Percentiles rank a stretch among this genome's conserved stretches.
Evolutionary conservation across 2,329 filamentous ascomycete species (phyloP).

Genomic region (Monilinia polystroma): DNA sequence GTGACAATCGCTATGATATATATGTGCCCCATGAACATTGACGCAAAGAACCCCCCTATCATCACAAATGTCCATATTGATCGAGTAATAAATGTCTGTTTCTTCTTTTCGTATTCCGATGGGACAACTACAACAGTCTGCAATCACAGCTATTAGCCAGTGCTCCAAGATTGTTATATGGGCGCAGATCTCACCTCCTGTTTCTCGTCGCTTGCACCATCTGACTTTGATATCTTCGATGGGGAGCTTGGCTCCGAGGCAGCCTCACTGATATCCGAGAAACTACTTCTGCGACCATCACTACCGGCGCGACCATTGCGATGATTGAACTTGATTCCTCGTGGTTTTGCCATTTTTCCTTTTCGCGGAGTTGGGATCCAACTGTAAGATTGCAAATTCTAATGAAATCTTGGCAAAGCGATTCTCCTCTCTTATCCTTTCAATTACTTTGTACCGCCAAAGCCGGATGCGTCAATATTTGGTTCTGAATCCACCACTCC

Average conservation of each 20-base stretch:
- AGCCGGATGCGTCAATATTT: constrained; percentile 16
- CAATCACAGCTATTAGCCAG: constrained; percentile 30
- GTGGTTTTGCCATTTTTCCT: constrained; percentile 46
- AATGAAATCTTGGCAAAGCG: constrained; percentile 12
- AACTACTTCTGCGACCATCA: constrained; percentile 60
- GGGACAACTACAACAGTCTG: constrained; percentile 37
- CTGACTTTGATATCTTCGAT: constrained; percentile 30
- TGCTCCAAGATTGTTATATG: background rate
- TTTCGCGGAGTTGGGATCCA: constrained; percentile 18
- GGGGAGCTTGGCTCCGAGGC: constrained; percentile 44
- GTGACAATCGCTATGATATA: constrained; percentile 95
- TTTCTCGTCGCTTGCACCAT: constrained; percentile 41
- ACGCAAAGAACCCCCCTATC: constrained; percentile 88
- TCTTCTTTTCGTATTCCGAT: constrained; percentile 96
- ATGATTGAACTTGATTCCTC: constrained; percentile 53
- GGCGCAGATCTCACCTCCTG: constrained; percentile 6
- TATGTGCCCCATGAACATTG: constrained; percentile 94
- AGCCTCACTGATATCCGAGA: constrained; percentile 68
- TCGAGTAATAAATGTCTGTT: constrained; percentile 93
- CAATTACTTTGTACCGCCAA: constrained; percentile 10
- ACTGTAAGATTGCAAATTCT: constrained; percentile 23
- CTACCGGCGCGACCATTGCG: constrained; percentile 39
- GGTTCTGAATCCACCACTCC: background rate
- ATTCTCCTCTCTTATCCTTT: constrained; percentile 18
- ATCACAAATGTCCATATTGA: constrained; percentile 98